Base-by-base conservation (phyloP, 768 basidiomycete species). In the Paxillus rubicundulus region DNA sequence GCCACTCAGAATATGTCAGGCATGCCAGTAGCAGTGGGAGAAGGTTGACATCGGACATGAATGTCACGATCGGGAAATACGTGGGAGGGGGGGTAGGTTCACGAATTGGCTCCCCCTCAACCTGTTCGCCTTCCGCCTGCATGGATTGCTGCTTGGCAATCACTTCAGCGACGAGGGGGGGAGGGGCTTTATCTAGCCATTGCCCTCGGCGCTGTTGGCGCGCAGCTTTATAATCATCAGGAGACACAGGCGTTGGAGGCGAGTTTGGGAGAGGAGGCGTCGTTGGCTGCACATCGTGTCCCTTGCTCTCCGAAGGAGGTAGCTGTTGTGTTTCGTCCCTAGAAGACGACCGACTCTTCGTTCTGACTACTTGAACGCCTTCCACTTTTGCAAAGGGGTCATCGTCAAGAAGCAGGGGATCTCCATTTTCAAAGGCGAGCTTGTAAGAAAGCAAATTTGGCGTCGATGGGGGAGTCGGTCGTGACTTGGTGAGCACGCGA, bases 1-100 rank as follows among this genome's bases (percentile, higher is more conserved):
- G 79, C 83, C 87, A 90, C 39, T 92, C 87, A 51, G 75, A 79
- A 60, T 88, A 93, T n/a, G 82, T 72, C 47, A 92, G 61, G 61
- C 80, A 85, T 4, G 66, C 61, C n/a, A 93, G 70, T 21, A 92
- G 63, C 6, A 65, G 58, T 0, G 72, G 66, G 7, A 93, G 73
- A 13, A 92, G 66, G 32, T 70, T 70, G 0, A 79, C 73, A 42
- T 82, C 68, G 7, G 76, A 61, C 34, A 92, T 64, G 65, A 87
- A 86, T 5, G 68, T 57, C n/a, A 72, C 65, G 32, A 93, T 66
- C 0, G 83, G 81, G 58, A 83, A 83, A 27, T 71, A 64, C 2
- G 61, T 59, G 6, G 67, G 67, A 42, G 61, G 57, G 6, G 56
- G 65, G 4, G 63, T 53, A 3, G 63, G 65, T 42, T 57, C 57